Evolutionary conservation across 2,329 filamentous ascomycete genomes (phyloP).

Genomic region (Canariomyces notabilis): DNA sequence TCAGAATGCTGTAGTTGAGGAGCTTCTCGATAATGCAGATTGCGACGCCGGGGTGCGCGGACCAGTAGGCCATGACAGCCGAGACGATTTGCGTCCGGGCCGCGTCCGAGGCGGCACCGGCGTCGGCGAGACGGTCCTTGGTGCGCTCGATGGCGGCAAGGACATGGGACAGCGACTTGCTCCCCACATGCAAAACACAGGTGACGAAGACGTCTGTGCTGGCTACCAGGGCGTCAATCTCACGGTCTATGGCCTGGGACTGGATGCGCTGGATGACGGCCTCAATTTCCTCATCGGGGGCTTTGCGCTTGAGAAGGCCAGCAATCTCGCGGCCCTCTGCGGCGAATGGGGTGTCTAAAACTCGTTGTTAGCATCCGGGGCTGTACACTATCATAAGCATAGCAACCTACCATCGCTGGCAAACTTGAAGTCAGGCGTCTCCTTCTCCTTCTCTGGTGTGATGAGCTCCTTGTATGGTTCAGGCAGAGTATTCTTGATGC

Average conservation of each 20-base stretch:
- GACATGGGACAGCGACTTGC: conserved; percentile 93
- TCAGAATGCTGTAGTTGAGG: conserved; percentile 93
- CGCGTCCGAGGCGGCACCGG: conserved; percentile 67
- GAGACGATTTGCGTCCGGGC: conserved; percentile 85
- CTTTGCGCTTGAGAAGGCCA: conserved; percentile 75
- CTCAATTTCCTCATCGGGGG: conserved; percentile 80
- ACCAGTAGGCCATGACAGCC: conserved; percentile 90
- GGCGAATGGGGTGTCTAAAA: conserved; percentile 69
- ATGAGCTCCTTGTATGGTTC: conserved; percentile 80
- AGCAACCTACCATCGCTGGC: conserved; percentile 59
- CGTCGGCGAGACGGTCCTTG: conserved; percentile 79
- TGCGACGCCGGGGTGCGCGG: conserved; percentile 83
- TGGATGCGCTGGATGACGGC: conserved; percentile 76
- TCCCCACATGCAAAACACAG: conserved; percentile 85
- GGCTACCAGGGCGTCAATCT: conserved; percentile 73
- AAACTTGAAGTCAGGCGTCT: conserved; percentile 95
- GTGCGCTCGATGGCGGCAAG: conserved; percentile 93
- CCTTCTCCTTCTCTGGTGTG: conserved; percentile 82
- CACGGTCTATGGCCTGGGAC: conserved; percentile 64
- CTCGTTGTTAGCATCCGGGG: not conserved
- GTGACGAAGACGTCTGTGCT: conserved; percentile 94
- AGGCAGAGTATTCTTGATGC: conserved; percentile 89
- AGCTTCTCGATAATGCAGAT: conserved; percentile 94
- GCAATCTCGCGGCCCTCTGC: conserved; percentile 80
- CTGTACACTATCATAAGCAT: not conserved